Evolutionary conservation across 2,329 filamentous ascomycete genomes (phyloP).

Genomic region (Lecanosticta acicola): DNA sequence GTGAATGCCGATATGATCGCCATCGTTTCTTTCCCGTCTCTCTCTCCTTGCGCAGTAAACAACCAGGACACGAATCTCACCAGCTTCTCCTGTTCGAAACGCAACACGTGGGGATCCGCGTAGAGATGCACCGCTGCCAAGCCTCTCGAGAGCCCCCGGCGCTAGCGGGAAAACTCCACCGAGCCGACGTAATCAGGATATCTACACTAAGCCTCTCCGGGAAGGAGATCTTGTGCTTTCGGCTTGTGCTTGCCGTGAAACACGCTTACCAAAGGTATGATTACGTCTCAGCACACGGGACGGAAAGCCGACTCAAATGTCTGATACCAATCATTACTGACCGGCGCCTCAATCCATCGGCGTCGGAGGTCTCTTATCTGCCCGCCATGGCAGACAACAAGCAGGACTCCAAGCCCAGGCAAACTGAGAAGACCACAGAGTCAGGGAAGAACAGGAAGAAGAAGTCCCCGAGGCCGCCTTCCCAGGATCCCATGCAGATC

Average conservation of each 20-base stretch:
- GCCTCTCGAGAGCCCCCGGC: neutral
- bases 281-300: no score
- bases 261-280: no score
- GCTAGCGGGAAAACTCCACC: neutral
- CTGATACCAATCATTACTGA: no score
- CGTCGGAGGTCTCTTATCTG: neutral
- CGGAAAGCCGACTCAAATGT: no score
- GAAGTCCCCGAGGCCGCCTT: neutral
- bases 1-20: slow-evolving; percentile 72
- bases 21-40: slow-evolving; percentile 48
- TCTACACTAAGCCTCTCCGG: slow-evolving; percentile 1
- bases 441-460: neutral
- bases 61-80: no score
- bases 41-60: no score
- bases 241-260: neutral
- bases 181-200: neutral
- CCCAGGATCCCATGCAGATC: slow-evolving; percentile 6
- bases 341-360: neutral
- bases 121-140: neutral
- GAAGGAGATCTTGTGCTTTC: slow-evolving; percentile 1
- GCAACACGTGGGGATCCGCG: neutral
- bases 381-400: neutral
- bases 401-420: neutral
- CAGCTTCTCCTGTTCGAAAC: no score
- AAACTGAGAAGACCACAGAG: neutral